Base-by-base conservation (phyloP, 2,329 filamentous ascomycete genomes). In the Cephalotrichum gorgonifer region DNA sequence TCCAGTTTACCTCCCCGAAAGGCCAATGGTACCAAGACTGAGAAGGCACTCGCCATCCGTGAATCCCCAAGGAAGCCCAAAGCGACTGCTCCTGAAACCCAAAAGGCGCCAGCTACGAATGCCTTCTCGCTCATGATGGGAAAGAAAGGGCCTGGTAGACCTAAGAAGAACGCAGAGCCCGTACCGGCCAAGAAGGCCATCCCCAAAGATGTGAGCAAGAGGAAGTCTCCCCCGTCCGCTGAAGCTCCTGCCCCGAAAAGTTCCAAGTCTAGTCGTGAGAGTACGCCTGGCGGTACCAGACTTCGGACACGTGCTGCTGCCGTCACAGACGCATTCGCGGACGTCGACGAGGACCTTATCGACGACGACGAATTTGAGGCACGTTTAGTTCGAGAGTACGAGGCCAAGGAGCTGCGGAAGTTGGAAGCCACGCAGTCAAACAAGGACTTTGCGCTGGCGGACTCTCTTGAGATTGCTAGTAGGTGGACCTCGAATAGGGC, bases 281-380 rank as follows among this genome's bases (percentile, higher is more conserved):
- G 86, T 0, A 95, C 88, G 0, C 89, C 89, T 1, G 73, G 74
- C 0, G 78, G 74, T 7, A 20, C 25, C 28, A 23, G 47, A n/a
- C 39, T 30, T 9, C 38, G 39, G 11, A 43, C 26, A 11, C 28
- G 41, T 20, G 9, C 39, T 7, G 26, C 68, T 63, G 2, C 74
- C 75, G 2, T 66, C 68, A 5, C 72, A 79, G 20, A 66, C 72
- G 2, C 74, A 77, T 14, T 44, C 49, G 25, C 49, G 35, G 27
- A 31, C 30, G 66, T 83, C 52, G 76, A 77, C 1, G 79, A 83
- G 35, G 76, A 79, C 27, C 64, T 68, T 54, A 69, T 96, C 9
- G 90, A 85, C 6, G 91, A 97, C 54, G 78, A 85, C 27, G 84
- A 88, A 54, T 97, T 93, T 59, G 90, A 95, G 62, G 76, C 81